Base-by-base conservation (phyloP, 83 land plant genomes). In the Thuja plicata region DNA sequence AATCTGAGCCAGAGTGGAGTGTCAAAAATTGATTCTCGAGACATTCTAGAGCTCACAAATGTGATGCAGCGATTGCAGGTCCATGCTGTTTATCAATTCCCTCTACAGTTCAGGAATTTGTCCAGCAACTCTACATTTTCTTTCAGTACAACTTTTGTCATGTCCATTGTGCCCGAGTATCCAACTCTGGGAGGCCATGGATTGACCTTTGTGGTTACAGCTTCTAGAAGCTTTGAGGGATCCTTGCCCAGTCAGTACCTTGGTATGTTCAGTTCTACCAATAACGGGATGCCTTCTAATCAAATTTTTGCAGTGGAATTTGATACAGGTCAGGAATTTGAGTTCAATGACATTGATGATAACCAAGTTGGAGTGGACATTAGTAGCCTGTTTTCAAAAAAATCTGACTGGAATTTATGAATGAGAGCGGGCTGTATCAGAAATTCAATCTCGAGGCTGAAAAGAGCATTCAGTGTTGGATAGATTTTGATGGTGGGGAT, bases 251-350 rank as follows among this genome's bases (percentile, higher is more conserved):
- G n/a, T n/a, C n/a, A n/a, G n/a, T n/a, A n/a, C n/a, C n/a, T n/a
- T n/a, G n/a, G n/a, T n/a, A 87, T 91, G 54, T 88, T 89, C 78
- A 89, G 89, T 41, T 1, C 13, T 37, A 12, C 88, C 57, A 88
- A 24, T 78, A 88, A 85, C 13, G 92, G 92, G 7, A 48, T 62
- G 45, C 30, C 66, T 6, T 57, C 83, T 16, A 89, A 89, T 34
- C 92, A 91, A 45, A 8, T 91, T 1, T 77, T 91, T 1, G 92
- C 91, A 1, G 89, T 91, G 8, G 92, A 91, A 88, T 76, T 89
- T 1, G 92, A 91, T 35, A 71, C 88, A 46, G 76, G 9, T 5
- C 12, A 16, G 50, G 79, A 87, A 15, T 43, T 66, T 27, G 89
- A 80, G 85, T 41, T 48, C 52, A 7, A 80, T 2, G 85, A 88